phyloP scores from a whole-genome alignment of 1,284 basidiomycete genomes.

The Papiliotrema nemorosa region DNA sequence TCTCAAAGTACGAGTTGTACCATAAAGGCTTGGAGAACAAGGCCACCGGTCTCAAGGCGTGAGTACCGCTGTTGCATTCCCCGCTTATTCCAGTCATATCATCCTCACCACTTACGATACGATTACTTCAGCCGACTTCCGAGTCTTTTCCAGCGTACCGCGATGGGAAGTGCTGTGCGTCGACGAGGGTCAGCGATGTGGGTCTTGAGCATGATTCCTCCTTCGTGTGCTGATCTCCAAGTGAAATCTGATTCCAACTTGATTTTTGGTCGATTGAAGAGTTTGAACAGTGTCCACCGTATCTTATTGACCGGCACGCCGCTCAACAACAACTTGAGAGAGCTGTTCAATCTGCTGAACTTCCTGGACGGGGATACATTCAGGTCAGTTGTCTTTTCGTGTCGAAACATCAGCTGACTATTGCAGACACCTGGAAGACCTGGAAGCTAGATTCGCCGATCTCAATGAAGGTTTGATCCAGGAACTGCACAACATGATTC shows the following conservation, averaged over 20 bases:
- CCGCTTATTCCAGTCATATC: slow-evolving; percentile 57
- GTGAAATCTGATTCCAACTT: slow-evolving; percentile 74
- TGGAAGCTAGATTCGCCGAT: slow-evolving; percentile 66
- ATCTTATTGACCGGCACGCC: slow-evolving; percentile 95
- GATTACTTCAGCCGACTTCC: slow-evolving; percentile 66
- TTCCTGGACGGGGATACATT: slow-evolving; percentile 75
- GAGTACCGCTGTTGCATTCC: slow-evolving; percentile 10
- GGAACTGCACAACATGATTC: slow-evolving; percentile 68
- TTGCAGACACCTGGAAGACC: slow-evolving; percentile 59
- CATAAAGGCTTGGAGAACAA: slow-evolving; percentile 53
- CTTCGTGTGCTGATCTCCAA: slow-evolving; percentile 31
- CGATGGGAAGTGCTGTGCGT: slow-evolving; percentile 89
- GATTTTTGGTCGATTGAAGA: slow-evolving; percentile 77
- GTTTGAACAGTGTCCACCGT: slow-evolving; percentile 73
- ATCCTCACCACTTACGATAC: slow-evolving; percentile 87
- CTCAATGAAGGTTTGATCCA: slow-evolving; percentile 74
- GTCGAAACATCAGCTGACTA: not conserved
- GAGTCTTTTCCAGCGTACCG: slow-evolving; percentile 73
- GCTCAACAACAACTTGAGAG: slow-evolving; percentile 92
- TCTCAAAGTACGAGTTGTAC: slow-evolving; percentile 76
- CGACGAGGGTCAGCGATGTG: slow-evolving; percentile 88
- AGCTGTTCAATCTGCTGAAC: slow-evolving; percentile 91
- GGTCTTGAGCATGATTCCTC: slow-evolving; percentile 40
- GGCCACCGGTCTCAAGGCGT: slow-evolving; percentile 46
- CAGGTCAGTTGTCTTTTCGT: slow-evolving; percentile 15